Base-by-base conservation (phyloP, 148 eudicot genomes). In the Dysphania ambrosioides region DNA sequence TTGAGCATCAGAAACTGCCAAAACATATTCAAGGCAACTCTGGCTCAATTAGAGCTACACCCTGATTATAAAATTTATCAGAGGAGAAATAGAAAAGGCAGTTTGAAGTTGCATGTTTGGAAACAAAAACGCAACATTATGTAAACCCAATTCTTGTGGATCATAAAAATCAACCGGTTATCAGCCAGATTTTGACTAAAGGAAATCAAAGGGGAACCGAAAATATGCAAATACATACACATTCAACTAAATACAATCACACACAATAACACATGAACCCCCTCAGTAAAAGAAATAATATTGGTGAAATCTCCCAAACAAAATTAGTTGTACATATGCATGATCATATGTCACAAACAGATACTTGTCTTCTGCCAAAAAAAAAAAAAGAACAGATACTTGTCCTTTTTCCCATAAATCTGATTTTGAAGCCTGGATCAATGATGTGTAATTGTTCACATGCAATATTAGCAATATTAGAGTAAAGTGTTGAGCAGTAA, bases 81-180 rank as follows among this genome's bases (percentile, higher is more conserved):
- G 34, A 13, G 65, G 19, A 60, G 65, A 29, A 58, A 13, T 1
- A 9, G 8, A 27, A 65, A 65, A 2, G 16, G 10, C 3, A 3
- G 42, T 68, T 44, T 42, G 57, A 68, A 68, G 55, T 18, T 41
- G 71, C 47, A 27, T 41, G 32, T 70, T 47, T 5, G 41, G 13
- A 30, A 36, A 36, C 27, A 6, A 1, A 41, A 58, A 74, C 67
- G 34, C 64, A 18, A 38, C 65, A 23, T 66, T 21, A 40, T 12
- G 2, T n/a, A 71, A 56, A 57, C 15, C 23, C 30, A 67, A 26
- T 53, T 61, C 79, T 70, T 27, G 61, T 0, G 26, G 51, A 47
- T 24, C 36, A 5, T 2, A 35, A 34, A 0, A 38, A 55, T 24
- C 63, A 59, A 11, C 32, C 18, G 53, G 53, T 16, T 47, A 47